phyloP scores from a whole-genome alignment of 2,329 filamentous ascomycete genomes.

The Aspergillus oerlinghausenensis region DNA sequence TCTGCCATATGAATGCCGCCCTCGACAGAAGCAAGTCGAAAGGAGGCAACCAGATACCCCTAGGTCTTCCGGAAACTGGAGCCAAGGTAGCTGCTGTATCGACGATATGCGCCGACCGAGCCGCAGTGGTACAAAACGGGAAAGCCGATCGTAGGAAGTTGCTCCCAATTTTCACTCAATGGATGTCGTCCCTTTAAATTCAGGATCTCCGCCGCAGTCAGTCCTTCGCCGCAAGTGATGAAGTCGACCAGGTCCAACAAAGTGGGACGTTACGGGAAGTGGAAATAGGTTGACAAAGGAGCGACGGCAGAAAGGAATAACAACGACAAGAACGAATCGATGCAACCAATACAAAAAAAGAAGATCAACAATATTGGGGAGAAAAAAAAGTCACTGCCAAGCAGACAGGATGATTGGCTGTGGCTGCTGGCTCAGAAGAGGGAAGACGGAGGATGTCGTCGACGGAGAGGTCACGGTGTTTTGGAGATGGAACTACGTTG shows the following conservation, averaged over 20 bases:
- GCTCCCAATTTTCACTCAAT: background rate
- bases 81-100: background rate
- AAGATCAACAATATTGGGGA: background rate
- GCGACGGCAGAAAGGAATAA: constrained; percentile 8
- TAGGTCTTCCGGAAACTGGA: background rate
- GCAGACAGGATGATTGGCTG: constrained; percentile 8
- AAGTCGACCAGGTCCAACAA: constrained; percentile 7
- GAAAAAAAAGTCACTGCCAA: constrained; percentile 4
- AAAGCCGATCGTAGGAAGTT: background rate
- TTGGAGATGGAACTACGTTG: constrained; percentile 7
- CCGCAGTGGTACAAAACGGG: background rate
- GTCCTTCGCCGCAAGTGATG: background rate
- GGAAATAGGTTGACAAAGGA: constrained; percentile 15
- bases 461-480: background rate
- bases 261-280: constrained; percentile 18
- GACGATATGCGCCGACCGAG: background rate
- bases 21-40: background rate
- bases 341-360: constrained; percentile 1
- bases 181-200: background rate
- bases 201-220: background rate
- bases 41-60: background rate
- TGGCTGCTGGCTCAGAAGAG: constrained; percentile 8
- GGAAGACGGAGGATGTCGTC: constrained; percentile 8
- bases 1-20: constrained; percentile 49
- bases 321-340: background rate